Percentiles rank a stretch among this genome's conserved stretches.
Evolutionary conservation across 2,329 filamentous ascomycete genomes (phyloP).

Genomic region (Colletotrichum liaoningense): DNA sequence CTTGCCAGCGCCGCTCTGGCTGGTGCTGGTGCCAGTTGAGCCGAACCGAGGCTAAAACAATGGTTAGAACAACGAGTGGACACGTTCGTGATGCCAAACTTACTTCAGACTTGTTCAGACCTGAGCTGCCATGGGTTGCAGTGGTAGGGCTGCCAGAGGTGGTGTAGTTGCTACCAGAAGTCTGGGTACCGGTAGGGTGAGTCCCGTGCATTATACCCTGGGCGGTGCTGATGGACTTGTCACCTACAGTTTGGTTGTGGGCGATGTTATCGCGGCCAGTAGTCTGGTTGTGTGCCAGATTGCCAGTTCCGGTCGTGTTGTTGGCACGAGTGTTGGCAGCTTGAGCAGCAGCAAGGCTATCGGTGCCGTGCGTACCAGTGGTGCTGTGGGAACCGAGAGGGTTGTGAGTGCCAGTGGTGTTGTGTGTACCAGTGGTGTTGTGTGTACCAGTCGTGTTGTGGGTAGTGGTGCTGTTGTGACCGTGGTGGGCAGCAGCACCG

Average conservation of each 20-base stretch:
- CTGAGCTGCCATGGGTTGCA: neutral
- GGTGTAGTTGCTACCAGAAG: neutral
- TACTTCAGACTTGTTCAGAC: constrained; percentile 8
- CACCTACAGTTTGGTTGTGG: constrained; percentile 15
- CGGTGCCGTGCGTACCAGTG: neutral
- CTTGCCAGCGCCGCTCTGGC: neutral
- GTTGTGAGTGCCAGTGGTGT: neutral
- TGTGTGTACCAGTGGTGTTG: neutral
- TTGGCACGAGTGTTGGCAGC: neutral
- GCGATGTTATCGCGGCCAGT: neutral
- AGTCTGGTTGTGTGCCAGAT: neutral
- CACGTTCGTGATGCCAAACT: neutral
- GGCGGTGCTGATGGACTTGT: constrained; percentile 1
- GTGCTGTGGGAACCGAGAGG: neutral
- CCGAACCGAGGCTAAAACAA: neutral
- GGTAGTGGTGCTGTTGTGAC: neutral
- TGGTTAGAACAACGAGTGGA: no score
- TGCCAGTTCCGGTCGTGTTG: neutral
- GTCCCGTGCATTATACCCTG: constrained; percentile 23
- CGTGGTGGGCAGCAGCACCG: neutral
- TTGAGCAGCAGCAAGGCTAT: constrained; percentile 3
- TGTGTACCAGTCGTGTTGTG: neutral
- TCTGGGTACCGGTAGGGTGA: constrained; percentile 7
- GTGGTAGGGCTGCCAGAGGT: neutral
- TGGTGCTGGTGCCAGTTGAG: neutral